Conservation (phyloP, 2,329 filamentous ascomycete genomes). For the Pseudonectria buxi region DNA sequence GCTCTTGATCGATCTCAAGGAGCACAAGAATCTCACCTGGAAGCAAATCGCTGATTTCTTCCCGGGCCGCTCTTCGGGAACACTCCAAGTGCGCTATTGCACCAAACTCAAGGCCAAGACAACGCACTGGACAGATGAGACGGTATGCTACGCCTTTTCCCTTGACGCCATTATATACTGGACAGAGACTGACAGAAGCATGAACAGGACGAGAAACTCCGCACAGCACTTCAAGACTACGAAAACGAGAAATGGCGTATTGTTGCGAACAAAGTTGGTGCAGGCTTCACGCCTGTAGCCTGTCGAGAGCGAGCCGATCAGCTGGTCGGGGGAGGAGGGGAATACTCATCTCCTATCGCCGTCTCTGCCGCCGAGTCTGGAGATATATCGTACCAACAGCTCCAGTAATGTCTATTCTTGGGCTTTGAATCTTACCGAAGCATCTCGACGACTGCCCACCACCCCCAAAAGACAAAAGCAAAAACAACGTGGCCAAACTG, state of each 20-base stretch:
- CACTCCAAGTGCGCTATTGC: constrained; percentile 88
- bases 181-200: too few relatives aligned
- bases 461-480: constrained; percentile 32
- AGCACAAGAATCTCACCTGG: constrained; percentile 92
- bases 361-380: constrained; percentile 18
- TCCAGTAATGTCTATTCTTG: constrained; percentile 35
- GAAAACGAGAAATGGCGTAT: constrained; percentile 92
- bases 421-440: too few relatives aligned
- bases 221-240: constrained; percentile 72
- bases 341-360: constrained; percentile 46
- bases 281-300: constrained; percentile 78
- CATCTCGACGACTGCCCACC: too few relatives aligned
- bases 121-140: constrained; percentile 88
- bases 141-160: constrained; percentile 51
- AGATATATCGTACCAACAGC: constrained; percentile 39
- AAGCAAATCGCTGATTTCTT: constrained; percentile 98
- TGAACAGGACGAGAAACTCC: constrained; percentile 66
- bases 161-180: too few relatives aligned
- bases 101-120: constrained; percentile 93
- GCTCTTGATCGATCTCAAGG: constrained; percentile 81
- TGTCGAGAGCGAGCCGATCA: constrained; percentile 75
- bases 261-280: constrained; percentile 83
- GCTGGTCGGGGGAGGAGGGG: constrained; percentile 44
- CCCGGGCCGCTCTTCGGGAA: constrained; percentile 81
- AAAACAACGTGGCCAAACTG: not conserved